Evolutionary conservation across 2,329 filamentous ascomycete species (phyloP).

Genomic region (Podosphaera xanthii): DNA sequence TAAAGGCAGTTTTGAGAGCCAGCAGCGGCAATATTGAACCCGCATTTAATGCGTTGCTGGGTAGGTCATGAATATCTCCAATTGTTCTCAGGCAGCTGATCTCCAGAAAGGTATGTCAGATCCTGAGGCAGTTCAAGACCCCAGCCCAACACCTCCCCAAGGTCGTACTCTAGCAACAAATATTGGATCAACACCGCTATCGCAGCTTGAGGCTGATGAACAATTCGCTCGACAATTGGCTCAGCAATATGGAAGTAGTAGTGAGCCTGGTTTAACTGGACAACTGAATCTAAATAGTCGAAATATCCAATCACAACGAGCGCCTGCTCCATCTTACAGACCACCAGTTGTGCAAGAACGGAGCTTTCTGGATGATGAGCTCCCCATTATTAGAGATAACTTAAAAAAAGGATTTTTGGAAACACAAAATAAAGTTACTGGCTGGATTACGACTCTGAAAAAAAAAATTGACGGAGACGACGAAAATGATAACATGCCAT

Average conservation of each 20-base stretch:
- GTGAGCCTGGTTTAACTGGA: constrained; percentile 30
- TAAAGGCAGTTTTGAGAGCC: constrained; percentile 71
- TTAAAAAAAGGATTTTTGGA: constrained; percentile 86
- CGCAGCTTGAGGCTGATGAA: constrained; percentile 77
- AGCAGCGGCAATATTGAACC: constrained; percentile 76
- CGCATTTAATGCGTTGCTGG: constrained; percentile 82
- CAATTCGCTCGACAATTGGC: constrained; percentile 79
- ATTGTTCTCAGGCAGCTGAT: neutral
- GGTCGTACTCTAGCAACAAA: constrained; percentile 51
- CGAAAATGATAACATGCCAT: constrained; percentile 26
- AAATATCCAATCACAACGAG: constrained; percentile 23
- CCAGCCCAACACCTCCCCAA: constrained; percentile 40
- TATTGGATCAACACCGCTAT: constrained; percentile 33
- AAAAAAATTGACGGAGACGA: constrained; percentile 87
- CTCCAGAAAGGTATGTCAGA: constrained; percentile 48
- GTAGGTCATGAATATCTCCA: constrained; percentile 22
- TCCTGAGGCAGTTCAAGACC: constrained; percentile 40
- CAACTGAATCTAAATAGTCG: constrained; percentile 24
- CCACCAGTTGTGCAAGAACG: constrained; percentile 44
- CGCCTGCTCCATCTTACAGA: constrained; percentile 28
- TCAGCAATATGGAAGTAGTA: constrained; percentile 47
- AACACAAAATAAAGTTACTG: constrained; percentile 80
- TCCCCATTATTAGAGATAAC: constrained; percentile 81
- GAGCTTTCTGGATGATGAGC: constrained; percentile 88
- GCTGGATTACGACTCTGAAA: constrained; percentile 75